These are phyloP conservation scores for Thyridium curvatum DNA, from an alignment of 2,329 filamentous ascomycete genomes.

Conservation along the genomic window DNA sequence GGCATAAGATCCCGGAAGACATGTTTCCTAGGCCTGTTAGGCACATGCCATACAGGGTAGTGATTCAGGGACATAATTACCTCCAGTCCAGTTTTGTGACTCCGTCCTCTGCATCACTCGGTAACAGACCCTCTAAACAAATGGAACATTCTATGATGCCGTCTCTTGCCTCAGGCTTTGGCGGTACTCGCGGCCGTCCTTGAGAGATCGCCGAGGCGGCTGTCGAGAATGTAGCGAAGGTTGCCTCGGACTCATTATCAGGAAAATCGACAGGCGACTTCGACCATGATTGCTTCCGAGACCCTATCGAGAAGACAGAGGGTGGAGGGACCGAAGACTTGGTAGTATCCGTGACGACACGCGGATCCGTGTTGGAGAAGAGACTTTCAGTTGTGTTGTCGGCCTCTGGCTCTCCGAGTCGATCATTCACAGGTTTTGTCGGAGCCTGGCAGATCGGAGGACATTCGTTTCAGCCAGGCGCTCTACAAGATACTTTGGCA, in stretches of 20 bases:
- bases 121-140: too few relatives aligned
- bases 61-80: too few relatives aligned
- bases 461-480: conserved; percentile 4
- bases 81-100: too few relatives aligned
- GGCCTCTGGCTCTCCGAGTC: background rate
- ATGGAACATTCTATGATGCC: too few relatives aligned
- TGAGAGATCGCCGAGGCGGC: background rate
- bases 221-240: conserved; percentile 3
- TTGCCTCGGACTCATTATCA: conserved; percentile 3
- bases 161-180: background rate
- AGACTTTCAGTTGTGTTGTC: conserved; percentile 1
- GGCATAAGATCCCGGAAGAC: too few relatives aligned
- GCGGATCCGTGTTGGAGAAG: background rate
- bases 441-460: background rate
- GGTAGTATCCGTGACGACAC: background rate
- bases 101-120: too few relatives aligned
- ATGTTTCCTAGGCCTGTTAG: too few relatives aligned
- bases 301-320: background rate
- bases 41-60: too few relatives aligned
- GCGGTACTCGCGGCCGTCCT: conserved; percentile 2
- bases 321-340: background rate
- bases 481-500: conserved; percentile 4
- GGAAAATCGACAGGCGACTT: background rate
- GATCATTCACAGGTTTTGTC: too few relatives aligned
- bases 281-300: background rate